Evolutionary conservation across 495 filamentous ascomycete species (phyloP).

Genomic region (Saxophila tyrrhenica): DNA sequence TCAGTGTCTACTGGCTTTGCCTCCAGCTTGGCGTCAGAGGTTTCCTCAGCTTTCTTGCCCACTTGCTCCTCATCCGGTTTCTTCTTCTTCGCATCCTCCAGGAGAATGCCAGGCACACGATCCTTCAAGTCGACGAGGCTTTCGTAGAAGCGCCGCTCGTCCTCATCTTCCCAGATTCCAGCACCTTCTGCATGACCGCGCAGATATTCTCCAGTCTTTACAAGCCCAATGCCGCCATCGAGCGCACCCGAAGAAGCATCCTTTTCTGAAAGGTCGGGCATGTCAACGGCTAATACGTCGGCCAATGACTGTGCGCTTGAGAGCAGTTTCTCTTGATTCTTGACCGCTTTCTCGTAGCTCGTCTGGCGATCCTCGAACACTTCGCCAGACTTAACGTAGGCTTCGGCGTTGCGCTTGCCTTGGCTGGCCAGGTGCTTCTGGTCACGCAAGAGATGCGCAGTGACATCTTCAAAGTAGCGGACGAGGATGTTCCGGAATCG

Average conservation of each 20-base stretch:
- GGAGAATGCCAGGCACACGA: conserved; percentile 82
- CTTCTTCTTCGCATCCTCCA: conserved; percentile 95
- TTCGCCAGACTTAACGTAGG: conserved; percentile 96
- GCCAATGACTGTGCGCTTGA: conserved; percentile 84
- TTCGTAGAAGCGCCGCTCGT: conserved; percentile 95
- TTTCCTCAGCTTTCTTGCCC: conserved; percentile 31
- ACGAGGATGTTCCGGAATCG: conserved; percentile 80
- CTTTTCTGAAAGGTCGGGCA: conserved; percentile 83
- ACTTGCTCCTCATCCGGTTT: conserved; percentile 51
- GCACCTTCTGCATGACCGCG: conserved; percentile 80
- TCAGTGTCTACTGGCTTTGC: conserved; percentile 49
- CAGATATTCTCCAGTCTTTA: conserved; percentile 88
- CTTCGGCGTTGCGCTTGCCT: conserved; percentile 88
- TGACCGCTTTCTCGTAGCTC: conserved; percentile 86
- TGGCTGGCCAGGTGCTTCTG: conserved; percentile 76
- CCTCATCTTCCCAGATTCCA: conserved; percentile 99
- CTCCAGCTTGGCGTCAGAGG: conserved; percentile 35
- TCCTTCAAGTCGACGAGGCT: conserved; percentile 91
- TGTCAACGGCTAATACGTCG: conserved; percentile 79
- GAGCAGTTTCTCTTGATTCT: conserved; percentile 81
- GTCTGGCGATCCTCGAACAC: conserved; percentile 97
- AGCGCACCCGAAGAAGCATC: conserved; percentile 52
- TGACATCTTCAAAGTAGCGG: conserved; percentile 89
- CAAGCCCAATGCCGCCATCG: conserved; percentile 75
- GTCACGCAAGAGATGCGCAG: conserved; percentile 73